These are phyloP conservation scores for Triticum aestivum DNA, from an alignment of 176 grass and related monocot species.

Conservation along the genomic window DNA sequence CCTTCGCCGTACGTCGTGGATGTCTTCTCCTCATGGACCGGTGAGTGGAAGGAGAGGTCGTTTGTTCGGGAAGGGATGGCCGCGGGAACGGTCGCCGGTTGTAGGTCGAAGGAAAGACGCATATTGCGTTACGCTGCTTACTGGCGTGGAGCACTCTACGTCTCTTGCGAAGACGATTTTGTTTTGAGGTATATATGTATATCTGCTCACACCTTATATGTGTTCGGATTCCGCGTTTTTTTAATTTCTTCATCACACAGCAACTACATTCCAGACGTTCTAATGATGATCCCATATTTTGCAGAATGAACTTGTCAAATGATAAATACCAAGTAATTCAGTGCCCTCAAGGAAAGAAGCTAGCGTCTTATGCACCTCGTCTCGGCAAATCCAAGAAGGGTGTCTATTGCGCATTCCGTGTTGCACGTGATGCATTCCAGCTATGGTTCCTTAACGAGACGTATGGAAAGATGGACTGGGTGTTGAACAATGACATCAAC, in stretches of 20 bases:
- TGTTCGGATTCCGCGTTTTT: neutral
- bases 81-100: neutral
- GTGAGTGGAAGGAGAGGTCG: neutral
- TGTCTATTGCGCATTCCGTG: neutral
- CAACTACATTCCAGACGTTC: neutral
- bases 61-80: neutral
- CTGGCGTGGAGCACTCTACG: neutral
- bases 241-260: neutral
- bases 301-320: neutral
- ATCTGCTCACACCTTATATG: neutral
- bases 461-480: neutral
- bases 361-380: neutral
- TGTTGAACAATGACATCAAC: neutral
- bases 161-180: neutral
- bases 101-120: neutral
- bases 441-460: neutral
- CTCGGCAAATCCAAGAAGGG: neutral
- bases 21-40: neutral
- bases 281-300: neutral
- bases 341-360: neutral
- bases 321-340: neutral
- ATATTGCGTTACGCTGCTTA: neutral
- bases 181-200: neutral
- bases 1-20: neutral
- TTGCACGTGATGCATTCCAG: neutral